Conservation (phyloP, 257 asterid genomes). For the Galeopsis tetrahit region DNA sequence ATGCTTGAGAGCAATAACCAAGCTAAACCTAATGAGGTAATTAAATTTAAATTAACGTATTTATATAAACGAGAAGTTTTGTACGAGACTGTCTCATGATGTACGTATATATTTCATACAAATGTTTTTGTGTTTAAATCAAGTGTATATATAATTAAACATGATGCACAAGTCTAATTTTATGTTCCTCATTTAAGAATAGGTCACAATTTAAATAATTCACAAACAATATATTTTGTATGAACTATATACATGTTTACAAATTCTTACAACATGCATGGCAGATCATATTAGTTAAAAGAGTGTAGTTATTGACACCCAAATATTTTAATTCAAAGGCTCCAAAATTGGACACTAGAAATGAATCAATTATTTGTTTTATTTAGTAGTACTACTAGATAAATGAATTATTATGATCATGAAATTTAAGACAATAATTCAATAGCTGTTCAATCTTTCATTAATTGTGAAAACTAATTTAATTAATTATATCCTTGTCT, state of each 20-base stretch:
- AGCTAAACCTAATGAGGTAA: constrained; percentile 51
- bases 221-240: too few relatives aligned
- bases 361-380: neutral
- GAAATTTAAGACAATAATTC: constrained; percentile 10
- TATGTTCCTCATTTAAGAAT: neutral
- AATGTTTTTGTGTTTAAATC: neutral
- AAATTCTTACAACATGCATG: neutral
- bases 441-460: neutral
- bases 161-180: neutral
- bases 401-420: neutral
- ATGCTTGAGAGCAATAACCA: constrained; percentile 79
- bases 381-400: neutral
- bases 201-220: neutral
- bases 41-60: neutral
- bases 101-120: too few relatives aligned
- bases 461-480: neutral
- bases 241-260: neutral
- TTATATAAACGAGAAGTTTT: neutral
- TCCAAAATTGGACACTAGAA: constrained; percentile 1
- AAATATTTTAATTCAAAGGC: neutral
- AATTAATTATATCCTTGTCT: constrained; percentile 30
- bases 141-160: too few relatives aligned
- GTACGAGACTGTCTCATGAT: too few relatives aligned
- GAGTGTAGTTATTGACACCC: neutral
- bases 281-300: neutral